A percentile compares a stretch with the other conserved stretches of the same genome.
These are phyloP conservation scores for Cordyceps pruinosa DNA, from an alignment of 2,329 filamentous ascomycete species.

Conservation along the genomic window DNA sequence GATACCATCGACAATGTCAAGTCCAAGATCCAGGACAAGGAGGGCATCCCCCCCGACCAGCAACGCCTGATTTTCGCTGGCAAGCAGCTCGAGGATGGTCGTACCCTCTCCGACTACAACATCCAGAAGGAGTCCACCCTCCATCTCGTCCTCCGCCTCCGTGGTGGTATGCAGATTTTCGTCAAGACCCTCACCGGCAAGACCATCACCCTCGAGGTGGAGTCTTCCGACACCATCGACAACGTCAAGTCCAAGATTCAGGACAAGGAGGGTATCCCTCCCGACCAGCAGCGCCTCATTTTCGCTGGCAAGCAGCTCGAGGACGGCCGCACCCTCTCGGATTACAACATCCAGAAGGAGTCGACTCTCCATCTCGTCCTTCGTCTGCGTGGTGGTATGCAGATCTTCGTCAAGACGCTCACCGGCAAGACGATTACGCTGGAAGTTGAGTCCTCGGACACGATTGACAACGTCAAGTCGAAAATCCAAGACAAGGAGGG, in stretches of 20 bases:
- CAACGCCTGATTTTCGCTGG: conserved; percentile 94
- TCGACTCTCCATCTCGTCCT: conserved; percentile 79
- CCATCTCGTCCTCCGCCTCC: conserved; percentile 67
- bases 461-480: conserved; percentile 86
- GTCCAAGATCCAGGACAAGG: conserved; percentile 2
- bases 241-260: conserved; percentile 97
- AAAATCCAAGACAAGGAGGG: conserved; percentile 95
- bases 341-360: conserved; percentile 97
- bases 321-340: conserved; percentile 80
- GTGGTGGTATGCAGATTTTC: conserved; percentile 62
- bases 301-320: conserved; percentile 95
- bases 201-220: conserved; percentile 87
- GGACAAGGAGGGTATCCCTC: conserved; percentile 94
- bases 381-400: conserved; percentile 83
- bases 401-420: conserved; percentile 81
- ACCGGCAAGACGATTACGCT: conserved; percentile 93
- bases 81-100: conserved; percentile 92
- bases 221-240: conserved; percentile 86
- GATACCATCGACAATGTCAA: conserved; percentile 6
- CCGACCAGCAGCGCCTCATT: conserved; percentile 90
- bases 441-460: conserved; percentile 41
- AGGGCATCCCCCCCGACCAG: conserved; percentile 78
- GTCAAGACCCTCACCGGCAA: conserved; percentile 87
- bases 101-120: conserved; percentile 49
- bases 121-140: conserved; percentile 62